A percentile compares a stretch with the other conserved stretches of the same genome.
These are phyloP conservation scores for Colletotrichum australisinense DNA, from an alignment of 2,329 filamentous ascomycete species.

Conservation along the genomic window DNA sequence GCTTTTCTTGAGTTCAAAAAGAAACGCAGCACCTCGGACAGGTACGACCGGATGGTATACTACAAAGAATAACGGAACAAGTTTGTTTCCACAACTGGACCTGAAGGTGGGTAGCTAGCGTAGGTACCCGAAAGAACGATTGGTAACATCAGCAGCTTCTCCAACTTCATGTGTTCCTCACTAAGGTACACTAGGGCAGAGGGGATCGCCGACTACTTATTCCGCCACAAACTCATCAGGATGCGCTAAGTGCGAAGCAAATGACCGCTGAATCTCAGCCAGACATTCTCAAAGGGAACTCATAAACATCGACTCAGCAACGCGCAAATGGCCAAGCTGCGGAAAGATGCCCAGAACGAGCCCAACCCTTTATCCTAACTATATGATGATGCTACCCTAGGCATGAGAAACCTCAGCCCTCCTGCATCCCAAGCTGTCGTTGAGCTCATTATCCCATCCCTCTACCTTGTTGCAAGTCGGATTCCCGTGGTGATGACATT, in stretches of 20 bases:
- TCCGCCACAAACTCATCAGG: not conserved
- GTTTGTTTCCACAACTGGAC: not conserved
- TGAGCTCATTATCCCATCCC: not conserved
- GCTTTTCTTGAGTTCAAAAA: not conserved
- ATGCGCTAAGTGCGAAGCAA: not conserved
- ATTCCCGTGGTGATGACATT: constrained; percentile 21
- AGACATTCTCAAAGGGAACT: constrained; percentile 1
- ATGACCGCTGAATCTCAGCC: not conserved
- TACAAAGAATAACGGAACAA: not conserved
- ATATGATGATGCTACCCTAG: not conserved
- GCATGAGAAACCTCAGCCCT: not conserved
- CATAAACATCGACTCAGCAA: constrained; percentile 14
- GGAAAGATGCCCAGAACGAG: not conserved
- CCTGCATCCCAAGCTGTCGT: not conserved
- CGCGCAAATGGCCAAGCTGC: constrained; percentile 5
- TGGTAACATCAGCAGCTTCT: not conserved
- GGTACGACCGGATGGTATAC: not conserved
- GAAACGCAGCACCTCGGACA: not conserved
- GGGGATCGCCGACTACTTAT: constrained; percentile 21
- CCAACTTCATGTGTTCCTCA: not conserved
- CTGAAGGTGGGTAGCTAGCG: not conserved
- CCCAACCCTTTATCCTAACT: not conserved
- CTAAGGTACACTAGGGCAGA: not conserved
- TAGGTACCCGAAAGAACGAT: not conserved
- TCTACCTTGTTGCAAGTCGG: not conserved